A percentile compares a stretch with the other conserved stretches of the same genome.
Conservation (phyloP, 768 basidiomycete species). For the Lactarius psammicola region DNA sequence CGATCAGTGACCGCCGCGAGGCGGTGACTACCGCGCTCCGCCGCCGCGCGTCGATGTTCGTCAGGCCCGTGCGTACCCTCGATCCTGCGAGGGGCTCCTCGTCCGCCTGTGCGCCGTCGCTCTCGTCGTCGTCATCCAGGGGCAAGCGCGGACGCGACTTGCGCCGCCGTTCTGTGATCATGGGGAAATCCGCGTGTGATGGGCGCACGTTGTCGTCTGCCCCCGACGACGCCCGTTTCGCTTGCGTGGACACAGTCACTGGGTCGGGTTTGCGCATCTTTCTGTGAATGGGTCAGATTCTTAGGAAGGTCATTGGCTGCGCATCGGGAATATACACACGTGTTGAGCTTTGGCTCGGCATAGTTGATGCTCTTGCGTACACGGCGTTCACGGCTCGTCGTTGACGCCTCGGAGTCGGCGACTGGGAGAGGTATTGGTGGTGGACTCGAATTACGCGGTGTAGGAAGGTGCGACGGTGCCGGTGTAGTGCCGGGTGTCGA, state of each 20-base stretch:
- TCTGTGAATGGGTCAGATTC: conserved; percentile 40
- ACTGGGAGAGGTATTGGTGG: conserved; percentile 36
- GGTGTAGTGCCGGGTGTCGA: conserved; percentile 48
- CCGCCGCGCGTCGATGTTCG: conserved; percentile 57
- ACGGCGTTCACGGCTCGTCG: conserved; percentile 49
- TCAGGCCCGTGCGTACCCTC: conserved; percentile 40
- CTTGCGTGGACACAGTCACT: conserved; percentile 33
- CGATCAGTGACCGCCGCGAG: conserved; percentile 38
- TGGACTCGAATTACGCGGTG: conserved; percentile 40
- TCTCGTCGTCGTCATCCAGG: conserved; percentile 56
- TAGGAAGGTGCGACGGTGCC: conserved; percentile 42
- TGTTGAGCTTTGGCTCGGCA: conserved; percentile 84
- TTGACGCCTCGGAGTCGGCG: conserved; percentile 28
- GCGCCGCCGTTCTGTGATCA: conserved; percentile 44
- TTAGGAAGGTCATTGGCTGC: too few species aligned
- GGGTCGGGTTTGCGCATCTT: conserved; percentile 89
- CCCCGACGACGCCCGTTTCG: conserved; percentile 18
- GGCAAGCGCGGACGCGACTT: conserved; percentile 51
- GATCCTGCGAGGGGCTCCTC: conserved; percentile 46
- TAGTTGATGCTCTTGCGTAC: conserved; percentile 81
- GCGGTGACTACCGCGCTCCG: conserved; percentile 37
- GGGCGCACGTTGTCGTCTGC: conserved; percentile 29
- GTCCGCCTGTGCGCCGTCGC: conserved; percentile 71
- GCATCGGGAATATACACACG: conserved; percentile 46
- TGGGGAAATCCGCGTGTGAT: conserved; percentile 29